Evolutionary conservation across 1,139 yeast genomes (phyloP).

Genomic region (Yamadazyma spencermartinsiae): DNA sequence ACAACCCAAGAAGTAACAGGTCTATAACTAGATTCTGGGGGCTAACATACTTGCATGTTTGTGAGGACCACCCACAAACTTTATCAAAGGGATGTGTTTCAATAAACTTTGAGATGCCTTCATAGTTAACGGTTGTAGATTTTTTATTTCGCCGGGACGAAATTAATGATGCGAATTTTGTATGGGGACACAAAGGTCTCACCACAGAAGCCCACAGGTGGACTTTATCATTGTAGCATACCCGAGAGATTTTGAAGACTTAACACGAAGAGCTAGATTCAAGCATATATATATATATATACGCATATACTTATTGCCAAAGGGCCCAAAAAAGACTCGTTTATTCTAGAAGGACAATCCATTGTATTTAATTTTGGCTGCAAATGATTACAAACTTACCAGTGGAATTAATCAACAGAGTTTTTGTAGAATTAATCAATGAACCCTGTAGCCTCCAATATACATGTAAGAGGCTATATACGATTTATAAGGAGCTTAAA

Average conservation of each 20-base stretch:
- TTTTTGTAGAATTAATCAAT: conserved; percentile 1
- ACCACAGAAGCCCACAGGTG: not conserved
- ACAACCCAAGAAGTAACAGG: too few relatives aligned
- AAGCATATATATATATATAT: too few relatives aligned
- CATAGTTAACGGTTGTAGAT: conserved; percentile 20
- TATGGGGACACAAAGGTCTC: too few relatives aligned
- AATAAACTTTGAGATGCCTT: conserved; percentile 32
- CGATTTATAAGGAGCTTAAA: not conserved
- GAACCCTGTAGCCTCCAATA: not conserved
- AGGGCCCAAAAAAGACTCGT: conserved; percentile 1
- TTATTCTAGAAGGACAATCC: not conserved
- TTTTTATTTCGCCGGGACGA: not conserved
- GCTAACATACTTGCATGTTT: conserved; percentile 51
- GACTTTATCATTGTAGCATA: too few relatives aligned
- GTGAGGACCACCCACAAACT: conserved; percentile 63
- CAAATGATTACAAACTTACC: conserved; percentile 6
- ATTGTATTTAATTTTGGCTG: conserved; percentile 3
- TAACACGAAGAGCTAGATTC: too few relatives aligned
- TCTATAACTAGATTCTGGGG: too few relatives aligned
- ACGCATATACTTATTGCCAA: not conserved
- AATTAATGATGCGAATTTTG: not conserved
- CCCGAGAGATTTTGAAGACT: too few relatives aligned
- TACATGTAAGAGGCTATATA: conserved; percentile 1
- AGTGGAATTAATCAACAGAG: conserved; percentile 1
- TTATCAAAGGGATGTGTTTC: conserved; percentile 56